Base-by-base conservation (phyloP, 2,329 filamentous ascomycete species). In the Fusarium nisikadoi region DNA sequence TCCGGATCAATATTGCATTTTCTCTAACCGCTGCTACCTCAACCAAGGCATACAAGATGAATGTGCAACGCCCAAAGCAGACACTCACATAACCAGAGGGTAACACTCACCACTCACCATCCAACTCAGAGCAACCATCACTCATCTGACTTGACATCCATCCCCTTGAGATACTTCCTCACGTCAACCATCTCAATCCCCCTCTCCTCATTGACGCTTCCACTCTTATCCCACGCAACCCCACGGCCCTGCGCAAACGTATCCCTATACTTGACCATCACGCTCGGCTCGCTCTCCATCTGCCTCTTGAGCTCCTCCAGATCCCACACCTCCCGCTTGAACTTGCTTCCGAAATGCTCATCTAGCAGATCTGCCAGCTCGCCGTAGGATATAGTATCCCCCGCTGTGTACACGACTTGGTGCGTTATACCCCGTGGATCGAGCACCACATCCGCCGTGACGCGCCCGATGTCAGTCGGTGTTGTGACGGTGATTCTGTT, bases 401-500 rank as follows among this genome's bases (percentile, higher is more conserved):
- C 90, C 0, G 87, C 89, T 6, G 86, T 84, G 77, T 85, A 91
- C 2, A 92, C 82, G 2, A 90, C 83, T n/a, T 83, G 78, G 17
- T 82, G 81, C 31, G 65, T 50, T 6, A 79, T 68, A 4, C 70
- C 79, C 5, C 73, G 72, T 1, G 84, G 82, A 6, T 81, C 81
- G 10, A 86, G 83, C 4, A 90, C 81, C 47, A 91, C 76, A 59
- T 89, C 87, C 1, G 89, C 90, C 14, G 88, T 86, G 53, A 90
- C 81, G 19, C 78, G 81, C 1, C 90, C 92, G 68, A 94, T 93
- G 78, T 93, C 92, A 52, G 80, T 76, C 3, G 90, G 86, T 39
- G 86, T 85, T 11, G 91, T 93, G 11, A 91, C 81, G 1, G 90
- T 92, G 43, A 94, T 85, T 41, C 79, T 77, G 65, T 88, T 90